Evolutionary conservation across 768 basidiomycete genomes (phyloP), one percentile per base, ranked within the genome.

Genomic region (Lactarius akahatsu): DNA sequence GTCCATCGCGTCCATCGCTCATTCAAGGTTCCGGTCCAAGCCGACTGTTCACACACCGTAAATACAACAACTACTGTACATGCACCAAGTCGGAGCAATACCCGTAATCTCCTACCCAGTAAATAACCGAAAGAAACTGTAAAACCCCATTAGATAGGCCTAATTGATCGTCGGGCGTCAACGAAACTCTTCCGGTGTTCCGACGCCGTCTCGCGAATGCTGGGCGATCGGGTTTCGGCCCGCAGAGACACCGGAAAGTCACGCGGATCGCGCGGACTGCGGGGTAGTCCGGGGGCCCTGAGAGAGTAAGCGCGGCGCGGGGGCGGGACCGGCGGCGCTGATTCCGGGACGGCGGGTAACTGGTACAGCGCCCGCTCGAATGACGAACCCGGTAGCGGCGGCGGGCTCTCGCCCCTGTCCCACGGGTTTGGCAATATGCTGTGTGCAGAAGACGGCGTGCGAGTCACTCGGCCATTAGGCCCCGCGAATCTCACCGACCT

Each of bases 391-490:
- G 61, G 57, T 23, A 52, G 50, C 50, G 32, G 56, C 30, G 30
- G 56, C 20, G 56, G 18, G 7, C 7, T 16, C 57, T 18, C 58
- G n/a, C 26, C 62, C 0, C 34, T 38, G 26, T 59, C 66, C 66
- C 62, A 63, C 32, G 66, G 62, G 32, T 67, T 67, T 20, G 62
- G 57, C 3, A 67, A 34, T 4, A 40, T 2, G 28, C 57, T 66
- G 5, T 15, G 47, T 7, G 23, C 23, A 11, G 50, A 7, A 1
- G 23, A 6, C 23, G 23, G 23, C 26, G 23, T 3, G 3, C 36
- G 36, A 13, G 36, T 52, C 20, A 28, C 20, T 32, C 57, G 32
- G 16, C 36, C 28, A 18, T 9, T 13, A 20, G 2, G 26, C 6
- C 1, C 40, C 23, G 4, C 20, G 13, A 6, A 20, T 34, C n/a